Evolutionary conservation across 2,329 filamentous ascomycete genomes (phyloP).

Genomic region (Harringtonia lauricola): DNA sequence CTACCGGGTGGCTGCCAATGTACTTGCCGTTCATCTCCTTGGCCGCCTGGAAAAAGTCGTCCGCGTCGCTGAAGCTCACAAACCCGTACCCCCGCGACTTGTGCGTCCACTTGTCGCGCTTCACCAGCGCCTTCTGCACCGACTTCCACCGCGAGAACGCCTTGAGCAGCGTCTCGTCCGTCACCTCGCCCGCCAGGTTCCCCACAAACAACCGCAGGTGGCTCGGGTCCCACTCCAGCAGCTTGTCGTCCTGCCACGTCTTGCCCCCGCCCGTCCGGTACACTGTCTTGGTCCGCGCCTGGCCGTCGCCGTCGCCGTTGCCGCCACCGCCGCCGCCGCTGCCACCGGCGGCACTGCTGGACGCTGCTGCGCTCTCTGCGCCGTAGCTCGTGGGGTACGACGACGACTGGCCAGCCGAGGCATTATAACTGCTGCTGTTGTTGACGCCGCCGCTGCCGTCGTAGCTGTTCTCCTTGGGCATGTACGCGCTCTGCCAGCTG

Average conservation of each 20-base stretch:
- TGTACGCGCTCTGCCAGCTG: conserved; percentile 89
- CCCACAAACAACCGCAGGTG: conserved; percentile 94
- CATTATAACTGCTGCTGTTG: not conserved
- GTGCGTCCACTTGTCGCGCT: conserved; percentile 89
- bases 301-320: conserved; percentile 22
- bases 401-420: not conserved
- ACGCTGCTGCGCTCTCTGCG: conserved; percentile 17
- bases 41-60: conserved; percentile 92
- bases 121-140: conserved; percentile 83
- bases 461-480: conserved; percentile 39
- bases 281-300: conserved; percentile 73
- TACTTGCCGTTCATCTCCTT: conserved; percentile 99
- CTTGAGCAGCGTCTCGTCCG: conserved; percentile 89
- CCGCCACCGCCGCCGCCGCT: conserved; percentile 6
- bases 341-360: not conserved
- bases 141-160: conserved; percentile 83
- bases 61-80: conserved; percentile 87
- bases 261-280: conserved; percentile 81
- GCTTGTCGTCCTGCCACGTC: conserved; percentile 77
- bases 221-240: conserved; percentile 91
- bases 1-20: conserved; percentile 90
- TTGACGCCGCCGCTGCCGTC: not conserved
- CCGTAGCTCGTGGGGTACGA: conserved; percentile 12
- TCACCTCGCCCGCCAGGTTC: conserved; percentile 93
- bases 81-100: conserved; percentile 97